These are phyloP conservation scores for Zychaea mexicana DNA, from an alignment of 371 early-diverging fungal genomes.

Conservation along the genomic window DNA sequence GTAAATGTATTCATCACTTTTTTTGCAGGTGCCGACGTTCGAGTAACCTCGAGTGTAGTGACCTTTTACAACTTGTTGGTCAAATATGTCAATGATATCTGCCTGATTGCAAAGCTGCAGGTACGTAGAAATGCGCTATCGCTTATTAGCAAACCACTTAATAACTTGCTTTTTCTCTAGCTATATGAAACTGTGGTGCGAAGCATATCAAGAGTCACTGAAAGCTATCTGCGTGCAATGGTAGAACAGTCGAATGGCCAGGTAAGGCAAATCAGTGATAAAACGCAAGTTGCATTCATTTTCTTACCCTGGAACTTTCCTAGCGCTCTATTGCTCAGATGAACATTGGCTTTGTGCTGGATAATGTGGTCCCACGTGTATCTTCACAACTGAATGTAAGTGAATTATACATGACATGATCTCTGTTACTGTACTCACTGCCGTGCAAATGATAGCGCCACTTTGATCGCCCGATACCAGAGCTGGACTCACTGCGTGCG, in stretches of 20 bases:
- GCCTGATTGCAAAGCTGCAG: constrained; percentile 66
- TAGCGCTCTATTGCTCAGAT: constrained; percentile 57
- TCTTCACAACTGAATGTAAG: constrained; percentile 60
- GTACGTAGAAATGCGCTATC: no score
- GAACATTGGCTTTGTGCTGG: constrained; percentile 63
- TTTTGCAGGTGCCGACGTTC: constrained; percentile 36
- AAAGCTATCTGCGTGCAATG: constrained; percentile 45
- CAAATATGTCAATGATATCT: constrained; percentile 80
- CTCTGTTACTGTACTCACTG: background rate
- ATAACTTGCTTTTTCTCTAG: constrained; percentile 14
- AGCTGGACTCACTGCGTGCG: constrained; percentile 60
- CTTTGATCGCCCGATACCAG: constrained; percentile 68
- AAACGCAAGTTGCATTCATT: background rate
- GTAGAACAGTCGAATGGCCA: constrained; percentile 42
- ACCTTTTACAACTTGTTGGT: constrained; percentile 72
- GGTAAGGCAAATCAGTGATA: constrained; percentile 18
- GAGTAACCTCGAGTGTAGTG: constrained; percentile 60
- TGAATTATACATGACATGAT: no score
- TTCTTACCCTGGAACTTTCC: background rate
- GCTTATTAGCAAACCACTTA: background rate
- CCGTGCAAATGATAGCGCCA: no score
- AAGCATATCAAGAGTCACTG: constrained; percentile 41
- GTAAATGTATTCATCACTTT: background rate
- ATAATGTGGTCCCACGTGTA: constrained; percentile 62
- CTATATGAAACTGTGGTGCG: constrained; percentile 46